Percentiles rank a stretch among this genome's conserved stretches.
These are phyloP conservation scores for Citrus hindsii DNA, from an alignment of 345 rosid species.

Conservation along the genomic window DNA sequence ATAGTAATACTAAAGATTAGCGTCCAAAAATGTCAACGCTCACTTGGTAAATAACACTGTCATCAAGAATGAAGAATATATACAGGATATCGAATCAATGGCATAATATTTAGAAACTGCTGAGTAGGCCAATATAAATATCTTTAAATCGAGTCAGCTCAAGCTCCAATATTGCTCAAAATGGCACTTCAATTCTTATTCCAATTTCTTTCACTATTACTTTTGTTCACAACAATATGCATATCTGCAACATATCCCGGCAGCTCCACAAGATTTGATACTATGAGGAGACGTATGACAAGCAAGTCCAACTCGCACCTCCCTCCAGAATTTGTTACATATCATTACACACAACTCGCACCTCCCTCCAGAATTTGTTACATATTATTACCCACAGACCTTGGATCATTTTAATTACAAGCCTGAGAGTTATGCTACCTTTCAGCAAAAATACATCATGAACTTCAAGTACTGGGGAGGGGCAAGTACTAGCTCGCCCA, in stretches of 20 bases:
- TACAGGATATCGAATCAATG: no score
- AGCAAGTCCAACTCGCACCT: no score
- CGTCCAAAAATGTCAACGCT: not conserved
- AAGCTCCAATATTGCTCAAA: not conserved
- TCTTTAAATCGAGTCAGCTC: not conserved
- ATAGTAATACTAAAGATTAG: no score
- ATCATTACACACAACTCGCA: not conserved
- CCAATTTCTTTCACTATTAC: not conserved
- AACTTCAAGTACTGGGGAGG: no score
- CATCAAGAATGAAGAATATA: not conserved
- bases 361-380: slow-evolving; percentile 18
- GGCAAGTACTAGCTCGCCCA: no score
- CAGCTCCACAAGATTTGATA: no score
- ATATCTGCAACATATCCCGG: slow-evolving; percentile 12
- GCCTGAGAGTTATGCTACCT: slow-evolving; percentile 28
- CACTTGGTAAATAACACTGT: not conserved
- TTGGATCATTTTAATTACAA: slow-evolving; percentile 30
- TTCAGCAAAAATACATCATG: slow-evolving; percentile 25
- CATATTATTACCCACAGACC: slow-evolving; percentile 18
- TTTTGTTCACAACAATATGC: not conserved
- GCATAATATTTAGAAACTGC: no score
- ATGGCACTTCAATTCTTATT: not conserved
- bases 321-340: not conserved
- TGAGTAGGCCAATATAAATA: no score
- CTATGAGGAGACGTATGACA: no score